Conservation (phyloP, 768 basidiomycete species). For the Collybia nuda region DNA sequence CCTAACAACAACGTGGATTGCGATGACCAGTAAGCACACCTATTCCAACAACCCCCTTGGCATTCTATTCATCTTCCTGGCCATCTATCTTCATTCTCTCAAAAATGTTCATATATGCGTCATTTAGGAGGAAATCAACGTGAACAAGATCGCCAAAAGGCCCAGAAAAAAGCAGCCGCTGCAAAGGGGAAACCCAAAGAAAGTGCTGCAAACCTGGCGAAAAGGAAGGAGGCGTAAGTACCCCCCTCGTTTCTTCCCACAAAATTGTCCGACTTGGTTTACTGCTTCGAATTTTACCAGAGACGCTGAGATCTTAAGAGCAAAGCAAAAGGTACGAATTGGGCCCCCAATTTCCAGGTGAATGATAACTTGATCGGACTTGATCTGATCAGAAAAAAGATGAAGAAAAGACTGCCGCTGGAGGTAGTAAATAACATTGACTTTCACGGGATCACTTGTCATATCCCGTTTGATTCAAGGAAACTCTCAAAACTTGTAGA, state of each 20-base stretch:
- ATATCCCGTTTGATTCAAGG: constrained; percentile 8
- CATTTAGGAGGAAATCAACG: constrained; percentile 78
- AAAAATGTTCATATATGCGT: constrained; percentile 8
- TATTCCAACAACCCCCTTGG: constrained; percentile 6
- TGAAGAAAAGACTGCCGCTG: constrained; percentile 40
- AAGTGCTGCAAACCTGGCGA: constrained; percentile 57
- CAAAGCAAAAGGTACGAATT: constrained; percentile 72
- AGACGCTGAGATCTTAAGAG: constrained; percentile 72
- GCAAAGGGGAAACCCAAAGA: constrained; percentile 68
- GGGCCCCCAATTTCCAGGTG: constrained; percentile 2
- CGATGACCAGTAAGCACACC: constrained; percentile 56
- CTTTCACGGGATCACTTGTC: constrained; percentile 8
- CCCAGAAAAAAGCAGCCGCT: constrained; percentile 67
- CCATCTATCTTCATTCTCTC: constrained; percentile 19
- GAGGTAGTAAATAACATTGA: constrained; percentile 32
- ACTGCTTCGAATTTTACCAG: constrained; percentile 35
- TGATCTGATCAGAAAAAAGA: constrained; percentile 48
- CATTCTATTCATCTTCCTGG: constrained; percentile 8
- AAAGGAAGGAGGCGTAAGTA: constrained; percentile 77
- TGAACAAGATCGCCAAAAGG: constrained; percentile 69
- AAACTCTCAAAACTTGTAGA: background rate
- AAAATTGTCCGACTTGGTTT: constrained; percentile 6
- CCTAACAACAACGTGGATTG: constrained; percentile 11
- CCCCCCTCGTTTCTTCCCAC: constrained; percentile 3
- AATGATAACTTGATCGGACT: background rate